Evolutionary conservation across 2,329 filamentous ascomycete species (phyloP), one percentile per base, ranked within the genome.

Genomic region (Westerdykella aurantiaca): DNA sequence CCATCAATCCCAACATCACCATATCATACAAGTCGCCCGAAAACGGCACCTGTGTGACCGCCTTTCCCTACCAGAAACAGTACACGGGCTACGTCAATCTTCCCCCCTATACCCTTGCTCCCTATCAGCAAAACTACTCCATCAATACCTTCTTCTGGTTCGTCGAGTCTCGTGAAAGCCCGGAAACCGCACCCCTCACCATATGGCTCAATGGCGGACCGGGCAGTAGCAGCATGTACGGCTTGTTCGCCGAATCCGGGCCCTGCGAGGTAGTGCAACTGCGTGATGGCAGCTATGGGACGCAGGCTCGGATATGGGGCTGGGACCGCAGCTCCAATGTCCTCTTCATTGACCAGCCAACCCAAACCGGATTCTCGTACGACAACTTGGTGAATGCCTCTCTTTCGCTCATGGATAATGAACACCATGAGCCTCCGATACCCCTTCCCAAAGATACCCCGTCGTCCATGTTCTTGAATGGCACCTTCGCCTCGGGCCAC

Each of bases 31-130:
- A 83, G 57, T 69, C 74, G 31, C 78, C 78, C 2, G 74, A 78
- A 4, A 63, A 71, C 6, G 80, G 78, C 37, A 81, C 77, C 11
- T 88, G 85, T 63, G 76, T 71, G 38, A 86, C 84, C 1, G 78
- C 77, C 6, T 85, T 85, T 55, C 60, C 72, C 37, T 72, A 71
- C 1, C 84, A 88, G 63, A 76, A 81, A 61, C 84, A 87, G 61
- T 85, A 82, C 58, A 79, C 81, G 4, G 84, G 84, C 56, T 86
- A 85, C 76, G 79, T 87, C 44, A 75, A 69, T 42, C 66, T 86
- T 5, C 79, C 81, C 5, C 81, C 71, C 10, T 69, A 60, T 45
- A 72, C 69, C 1, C 63, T 74, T 40, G 62, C 58, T 22, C 68
- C 69, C 1, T 69, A 71, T 45, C 69, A 72, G 50, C 77, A 80